Evolutionary conservation across 2,329 filamentous ascomycete species (phyloP).

Genomic region (Monosporascus sp.): DNA sequence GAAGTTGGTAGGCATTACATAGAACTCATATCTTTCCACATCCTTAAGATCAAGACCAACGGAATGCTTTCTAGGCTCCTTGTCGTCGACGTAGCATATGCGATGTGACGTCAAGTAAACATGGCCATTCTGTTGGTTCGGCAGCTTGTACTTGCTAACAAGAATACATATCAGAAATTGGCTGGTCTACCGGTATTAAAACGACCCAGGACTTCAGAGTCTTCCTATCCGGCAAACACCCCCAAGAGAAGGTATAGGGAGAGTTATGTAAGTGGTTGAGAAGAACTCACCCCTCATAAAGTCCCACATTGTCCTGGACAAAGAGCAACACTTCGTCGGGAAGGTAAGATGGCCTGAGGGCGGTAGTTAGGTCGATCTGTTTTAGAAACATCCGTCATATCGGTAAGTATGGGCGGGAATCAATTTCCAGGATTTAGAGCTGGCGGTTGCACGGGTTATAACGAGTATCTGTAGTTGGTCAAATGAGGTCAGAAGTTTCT

Average conservation of each 20-base stretch:
- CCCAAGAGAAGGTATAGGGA: background rate
- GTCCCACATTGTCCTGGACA: constrained; percentile 93
- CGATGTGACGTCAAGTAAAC: constrained; percentile 95
- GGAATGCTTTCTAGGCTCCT: constrained; percentile 78
- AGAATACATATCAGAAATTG: constrained; percentile 6
- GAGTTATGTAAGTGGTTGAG: background rate
- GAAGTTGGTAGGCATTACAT: constrained; percentile 46
- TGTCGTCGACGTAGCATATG: constrained; percentile 88
- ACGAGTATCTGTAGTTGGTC: too few relatives aligned
- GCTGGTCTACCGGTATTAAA: background rate
- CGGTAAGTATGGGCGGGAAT: constrained; percentile 15
- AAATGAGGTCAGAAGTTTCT: too few relatives aligned
- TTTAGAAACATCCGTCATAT: constrained; percentile 92
- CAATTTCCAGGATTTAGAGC: too few relatives aligned
- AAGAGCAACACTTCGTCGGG: constrained; percentile 93
- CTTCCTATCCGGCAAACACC: background rate
- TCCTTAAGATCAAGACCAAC: constrained; percentile 83
- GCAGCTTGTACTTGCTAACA: constrained; percentile 85
- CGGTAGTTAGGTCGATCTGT: constrained; percentile 91
- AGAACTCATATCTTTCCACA: constrained; percentile 85
- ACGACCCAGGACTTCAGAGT: background rate
- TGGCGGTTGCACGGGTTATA: too few relatives aligned
- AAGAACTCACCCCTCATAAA: constrained; percentile 85
- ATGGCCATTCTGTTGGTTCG: constrained; percentile 89
- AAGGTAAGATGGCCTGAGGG: constrained; percentile 84